Base-by-base conservation (phyloP, 2,329 filamentous ascomycete genomes). In the Clonostachys solani region DNA sequence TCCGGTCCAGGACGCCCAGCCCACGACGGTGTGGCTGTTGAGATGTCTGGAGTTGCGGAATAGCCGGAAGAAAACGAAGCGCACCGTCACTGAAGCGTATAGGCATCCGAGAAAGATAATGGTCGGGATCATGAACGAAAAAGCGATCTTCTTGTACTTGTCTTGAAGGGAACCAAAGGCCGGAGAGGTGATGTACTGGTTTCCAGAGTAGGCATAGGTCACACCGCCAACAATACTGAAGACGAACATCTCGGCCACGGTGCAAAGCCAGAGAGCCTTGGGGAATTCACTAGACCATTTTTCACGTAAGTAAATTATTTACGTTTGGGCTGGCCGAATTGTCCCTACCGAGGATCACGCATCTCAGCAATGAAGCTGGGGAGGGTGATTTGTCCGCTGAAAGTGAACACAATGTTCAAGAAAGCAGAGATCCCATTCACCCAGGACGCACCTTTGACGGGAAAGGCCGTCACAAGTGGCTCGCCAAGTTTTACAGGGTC, bases 331-430 rank as follows among this genome's bases (percentile, higher is more conserved):
- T 6, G 8, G 2, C 15, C 15, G 35, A 9, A 38, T 16, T 13
- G 12, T 36, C 17, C 65, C 43, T 58, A 72, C 71, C 67, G 63
- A 2, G 81, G 80, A 29, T 84, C 75, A 48, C 73, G 87, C 92
- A 96, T 96, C 67, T 96, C 92, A 5, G 92, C 91, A 54, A 96
- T 96, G 71, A 96, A 96, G 56, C 87, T 92, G 1, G 92, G 92
- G 13, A 96, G 77, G 0, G 92, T 96, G 58, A 96, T 95, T 63
- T 96, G 92, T 0, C 92, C 92, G 55, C 96, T 96, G 62, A 96
- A 96, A 1, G 92, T 96, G 64, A 96, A 96, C 68, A 85, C 89
- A 61, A 96, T 96, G 67, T 96, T 96, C 64, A 96, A 77, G 67
- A 96, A 96, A 0, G 92, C 92, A 46, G 84, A 90, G 76, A 95